phyloP scores from a whole-genome alignment of 305 asterid genomes.

The Galium porrigens region DNA sequence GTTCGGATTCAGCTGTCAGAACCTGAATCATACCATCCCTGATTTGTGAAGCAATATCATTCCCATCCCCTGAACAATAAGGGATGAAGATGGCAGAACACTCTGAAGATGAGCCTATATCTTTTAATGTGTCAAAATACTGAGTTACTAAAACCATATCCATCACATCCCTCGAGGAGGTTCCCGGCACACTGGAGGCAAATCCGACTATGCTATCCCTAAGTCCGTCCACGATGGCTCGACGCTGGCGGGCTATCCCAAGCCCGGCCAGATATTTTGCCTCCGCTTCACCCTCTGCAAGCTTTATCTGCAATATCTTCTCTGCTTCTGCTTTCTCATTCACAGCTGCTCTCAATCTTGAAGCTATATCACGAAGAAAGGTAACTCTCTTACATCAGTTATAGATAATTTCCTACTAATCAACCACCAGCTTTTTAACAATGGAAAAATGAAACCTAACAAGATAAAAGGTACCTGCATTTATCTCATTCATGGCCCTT shows the following conservation, averaged over 20 bases:
- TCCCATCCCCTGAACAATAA: constrained; percentile 13
- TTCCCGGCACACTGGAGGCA: constrained; percentile 16
- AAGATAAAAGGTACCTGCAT: constrained; percentile 11
- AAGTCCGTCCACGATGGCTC: constrained; percentile 24
- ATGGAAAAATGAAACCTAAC: neutral
- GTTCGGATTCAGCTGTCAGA: neutral
- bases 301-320: constrained; percentile 21
- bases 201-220: constrained; percentile 20
- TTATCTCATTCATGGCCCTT: constrained; percentile 21
- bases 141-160: constrained; percentile 25
- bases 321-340: constrained; percentile 23
- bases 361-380: constrained; percentile 9
- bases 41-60: constrained; percentile 16
- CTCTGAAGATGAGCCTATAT: constrained; percentile 21
- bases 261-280: constrained; percentile 18
- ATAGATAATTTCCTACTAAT: neutral
- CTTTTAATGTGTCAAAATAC: constrained; percentile 24
- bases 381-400: neutral
- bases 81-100: constrained; percentile 21
- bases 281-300: constrained; percentile 25
- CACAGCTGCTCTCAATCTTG: constrained; percentile 21
- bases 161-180: constrained; percentile 22
- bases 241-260: constrained; percentile 25
- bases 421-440: neutral
- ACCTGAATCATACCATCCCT: constrained; percentile 17